Base-by-base conservation (phyloP, 257 asterid species). In the Penstemon barbatus region DNA sequence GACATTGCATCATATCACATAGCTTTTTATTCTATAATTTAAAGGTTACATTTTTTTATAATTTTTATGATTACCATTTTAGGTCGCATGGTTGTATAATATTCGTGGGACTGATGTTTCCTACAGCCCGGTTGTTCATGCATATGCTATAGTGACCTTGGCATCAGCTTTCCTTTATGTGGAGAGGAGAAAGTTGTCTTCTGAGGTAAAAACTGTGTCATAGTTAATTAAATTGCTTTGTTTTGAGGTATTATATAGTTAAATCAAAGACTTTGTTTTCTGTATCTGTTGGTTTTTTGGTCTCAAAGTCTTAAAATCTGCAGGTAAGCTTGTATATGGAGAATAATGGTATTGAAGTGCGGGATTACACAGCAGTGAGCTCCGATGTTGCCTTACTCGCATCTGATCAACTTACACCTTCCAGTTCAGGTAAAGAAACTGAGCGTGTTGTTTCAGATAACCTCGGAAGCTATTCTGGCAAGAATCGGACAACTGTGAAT, bases 11-110 rank as follows among this genome's bases (percentile, higher is more conserved):
- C 43, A 10, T 46, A 49, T 59, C 52, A 33, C 5, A 51, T 49
- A 4, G 56, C 1, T 36, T 63, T 63, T 78, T 61, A 49, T 57
- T 36, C 40, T 46, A 43, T 58, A 59, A 43, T 68, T 67, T 25
- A 3, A 57, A 42, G 44, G 13, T 62, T 73, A 54, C 50, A 7
- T 25, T 48, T 57, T 13, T 46, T 18, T 66, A 39, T 67, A 73
- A 71, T 53, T 63, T 44, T 11, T 63, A 58, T 45, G 41, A 69
- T 73, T 53, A 44, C 61, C 57, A 66, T 63, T 64, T 50, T 87
- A 94, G 99, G 96, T 94, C 56, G 96, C 95, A 12, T 94, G 99
- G 99, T 72, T 94, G 66, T 94, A 85, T 72, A 94, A 94, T 60
- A 60, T 94, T 38, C 96, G 97, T 65, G 99, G 97, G n/a, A 73